These are phyloP conservation scores for Ceratorhiza oryzae-sativae DNA, from an alignment of 1,284 basidiomycete species.

Conservation along the genomic window DNA sequence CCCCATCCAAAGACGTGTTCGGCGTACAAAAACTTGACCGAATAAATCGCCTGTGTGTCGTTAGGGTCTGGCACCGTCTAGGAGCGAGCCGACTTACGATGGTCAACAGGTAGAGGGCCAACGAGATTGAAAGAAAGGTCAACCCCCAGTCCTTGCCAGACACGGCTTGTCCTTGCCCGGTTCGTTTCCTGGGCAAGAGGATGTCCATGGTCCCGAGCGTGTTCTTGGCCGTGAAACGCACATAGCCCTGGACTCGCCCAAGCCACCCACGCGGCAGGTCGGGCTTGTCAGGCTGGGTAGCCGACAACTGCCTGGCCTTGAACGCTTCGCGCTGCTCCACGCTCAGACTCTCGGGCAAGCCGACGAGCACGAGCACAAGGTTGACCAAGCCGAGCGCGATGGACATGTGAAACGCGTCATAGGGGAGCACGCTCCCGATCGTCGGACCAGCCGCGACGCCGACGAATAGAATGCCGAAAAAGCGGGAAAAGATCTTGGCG, in stretches of 20 bases:
- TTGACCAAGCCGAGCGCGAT: slow-evolving; percentile 58
- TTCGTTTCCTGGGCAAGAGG: slow-evolving; percentile 60
- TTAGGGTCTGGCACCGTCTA: slow-evolving; percentile 27
- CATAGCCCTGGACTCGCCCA: slow-evolving; percentile 42
- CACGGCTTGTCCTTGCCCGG: slow-evolving; percentile 45
- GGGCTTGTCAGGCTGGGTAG: slow-evolving; percentile 42
- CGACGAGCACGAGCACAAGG: slow-evolving; percentile 61
- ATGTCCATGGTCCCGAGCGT: slow-evolving; percentile 60
- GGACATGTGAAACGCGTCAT: slow-evolving; percentile 62
- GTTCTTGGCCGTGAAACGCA: slow-evolving; percentile 40
- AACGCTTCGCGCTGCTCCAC: slow-evolving; percentile 50
- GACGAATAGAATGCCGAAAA: slow-evolving; percentile 72
- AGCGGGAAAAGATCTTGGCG: slow-evolving; percentile 80
- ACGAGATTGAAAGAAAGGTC: slow-evolving; percentile 58
- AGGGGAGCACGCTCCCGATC: slow-evolving; percentile 67
- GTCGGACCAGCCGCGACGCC: slow-evolving; percentile 78
- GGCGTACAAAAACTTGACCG: slow-evolving; percentile 68
- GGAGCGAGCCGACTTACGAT: slow-evolving; percentile 52
- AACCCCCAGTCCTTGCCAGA: slow-evolving; percentile 63
- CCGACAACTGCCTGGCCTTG: slow-evolving; percentile 39
- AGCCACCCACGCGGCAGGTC: slow-evolving; percentile 46
- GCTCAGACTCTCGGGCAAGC: slow-evolving; percentile 69
- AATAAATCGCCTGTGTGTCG: slow-evolving; percentile 58
- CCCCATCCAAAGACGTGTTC: slow-evolving; percentile 64
- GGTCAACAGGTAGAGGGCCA: slow-evolving; percentile 58